Base-by-base conservation (phyloP, 768 basidiomycete species). In the Lactifluus pinguis region DNA sequence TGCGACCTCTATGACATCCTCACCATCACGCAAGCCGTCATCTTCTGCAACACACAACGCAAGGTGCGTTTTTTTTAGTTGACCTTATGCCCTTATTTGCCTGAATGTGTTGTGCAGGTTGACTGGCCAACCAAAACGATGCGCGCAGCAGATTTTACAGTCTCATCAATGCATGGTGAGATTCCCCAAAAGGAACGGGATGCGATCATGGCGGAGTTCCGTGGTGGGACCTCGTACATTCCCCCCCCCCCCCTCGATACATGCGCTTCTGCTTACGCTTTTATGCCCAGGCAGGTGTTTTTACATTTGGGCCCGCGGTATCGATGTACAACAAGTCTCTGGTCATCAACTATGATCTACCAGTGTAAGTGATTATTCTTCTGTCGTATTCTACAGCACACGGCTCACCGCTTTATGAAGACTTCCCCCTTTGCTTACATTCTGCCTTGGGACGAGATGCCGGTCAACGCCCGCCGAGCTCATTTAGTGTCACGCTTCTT, bases 11-110 rank as follows among this genome's bases (percentile, higher is more conserved):
- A 97, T 75, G 95, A 98, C 74, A 98, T 95, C 32, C 84, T 99
- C 66, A 98, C 95, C 56, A 98, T 99, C 73, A 98, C 95, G 7
- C 95, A 98, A 80, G 95, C 95, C 51, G 95, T 98, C 72, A 97
- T 97, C 82, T 86, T n/a, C n/a, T n/a, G n/a, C n/a, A n/a, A n/a
- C n/a, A n/a, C n/a, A n/a, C n/a, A n/a, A n/a, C n/a, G n/a, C n/a
- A n/a, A n/a, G n/a, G n/a, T n/a, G n/a, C n/a, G n/a, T n/a, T n/a
- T n/a, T n/a, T n/a, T n/a, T n/a, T n/a, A n/a, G n/a, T n/a, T n/a
- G n/a, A n/a, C n/a, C n/a, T n/a, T n/a, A n/a, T n/a, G n/a, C n/a
- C n/a, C n/a, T n/a, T n/a, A n/a, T n/a, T n/a, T n/a, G n/a, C n/a
- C n/a, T n/a, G n/a, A n/a, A n/a, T n/a, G n/a, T n/a, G n/a, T n/a